Evolutionary conservation across 2,329 filamentous ascomycete genomes (phyloP).

Genomic region (Neocatenulostroma microsporum): DNA sequence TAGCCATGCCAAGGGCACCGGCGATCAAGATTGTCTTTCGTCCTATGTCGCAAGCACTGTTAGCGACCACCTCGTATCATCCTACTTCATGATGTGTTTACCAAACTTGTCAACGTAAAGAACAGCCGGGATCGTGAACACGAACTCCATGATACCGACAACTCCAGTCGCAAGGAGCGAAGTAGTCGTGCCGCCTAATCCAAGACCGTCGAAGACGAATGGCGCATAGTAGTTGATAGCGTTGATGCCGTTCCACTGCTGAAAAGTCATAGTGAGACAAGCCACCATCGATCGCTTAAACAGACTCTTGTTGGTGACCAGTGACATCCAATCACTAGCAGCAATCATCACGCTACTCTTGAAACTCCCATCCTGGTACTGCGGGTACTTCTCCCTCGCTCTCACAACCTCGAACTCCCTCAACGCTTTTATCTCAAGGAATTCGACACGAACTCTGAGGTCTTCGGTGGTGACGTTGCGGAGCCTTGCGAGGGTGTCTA

Average conservation of each 20-base stretch:
- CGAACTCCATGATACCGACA: constrained; percentile 62
- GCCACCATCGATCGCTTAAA: constrained; percentile 57
- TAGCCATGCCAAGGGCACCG: constrained; percentile 31
- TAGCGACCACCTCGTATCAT: no score
- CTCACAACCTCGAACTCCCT: constrained; percentile 66
- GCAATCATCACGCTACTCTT: constrained; percentile 15
- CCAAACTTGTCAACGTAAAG: constrained; percentile 55
- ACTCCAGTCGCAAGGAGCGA: constrained; percentile 62
- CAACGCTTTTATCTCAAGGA: constrained; percentile 73
- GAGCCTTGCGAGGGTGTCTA: constrained; percentile 53
- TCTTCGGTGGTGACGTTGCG: constrained; percentile 54
- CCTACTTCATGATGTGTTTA: no score
- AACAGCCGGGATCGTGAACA: constrained; percentile 59
- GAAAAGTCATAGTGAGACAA: constrained; percentile 6
- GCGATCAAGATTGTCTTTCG: constrained; percentile 32
- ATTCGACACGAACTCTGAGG: constrained; percentile 63
- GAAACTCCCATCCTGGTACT: constrained; percentile 26
- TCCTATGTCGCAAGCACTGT: no score
- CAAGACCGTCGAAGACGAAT: constrained; percentile 42
- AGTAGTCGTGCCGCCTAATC: constrained; percentile 39
- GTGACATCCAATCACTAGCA: constrained; percentile 10
- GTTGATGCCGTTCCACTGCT: constrained; percentile 30
- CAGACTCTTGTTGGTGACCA: constrained; percentile 58
- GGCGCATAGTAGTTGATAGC: constrained; percentile 43
- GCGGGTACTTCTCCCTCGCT: constrained; percentile 57